Evolutionary conservation across 306 rosid species (phyloP).

Genomic region (Trifolium subterraneum): DNA sequence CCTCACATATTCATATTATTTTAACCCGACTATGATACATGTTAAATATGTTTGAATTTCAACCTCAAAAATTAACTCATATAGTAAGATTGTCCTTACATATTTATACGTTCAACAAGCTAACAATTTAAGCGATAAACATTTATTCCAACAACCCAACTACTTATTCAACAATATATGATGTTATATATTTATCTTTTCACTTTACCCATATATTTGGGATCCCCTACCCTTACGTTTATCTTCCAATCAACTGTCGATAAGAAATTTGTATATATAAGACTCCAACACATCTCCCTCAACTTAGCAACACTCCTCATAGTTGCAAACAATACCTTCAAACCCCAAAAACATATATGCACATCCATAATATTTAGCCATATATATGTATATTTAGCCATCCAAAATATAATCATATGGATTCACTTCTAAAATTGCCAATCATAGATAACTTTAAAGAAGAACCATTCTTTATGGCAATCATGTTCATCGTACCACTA

Average conservation of each 20-base stretch:
- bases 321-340: slow-evolving; percentile 47
- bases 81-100: too few species aligned
- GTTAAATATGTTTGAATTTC: too few species aligned
- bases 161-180: too few species aligned
- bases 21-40: too few species aligned
- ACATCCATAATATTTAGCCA: background rate
- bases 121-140: too few species aligned
- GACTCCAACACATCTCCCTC: background rate
- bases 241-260: background rate
- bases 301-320: slow-evolving; percentile 45
- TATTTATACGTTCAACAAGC: too few species aligned
- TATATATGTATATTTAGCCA: background rate
- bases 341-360: background rate
- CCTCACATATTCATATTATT: too few species aligned
- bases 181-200: too few species aligned
- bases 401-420: slow-evolving; percentile 39
- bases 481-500: slow-evolving; percentile 43
- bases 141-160: too few species aligned
- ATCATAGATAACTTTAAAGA: slow-evolving; percentile 35
- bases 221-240: background rate
- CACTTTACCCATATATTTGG: too few species aligned
- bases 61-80: too few species aligned
- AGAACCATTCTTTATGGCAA: slow-evolving; percentile 38
- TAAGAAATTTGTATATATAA: slow-evolving; percentile 45
- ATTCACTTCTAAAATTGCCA: slow-evolving; percentile 23